Evolutionary conservation across 2,329 filamentous ascomycete species (phyloP), one percentile per base, ranked within the genome.

Genomic region (Eurotiales sp.): DNA sequence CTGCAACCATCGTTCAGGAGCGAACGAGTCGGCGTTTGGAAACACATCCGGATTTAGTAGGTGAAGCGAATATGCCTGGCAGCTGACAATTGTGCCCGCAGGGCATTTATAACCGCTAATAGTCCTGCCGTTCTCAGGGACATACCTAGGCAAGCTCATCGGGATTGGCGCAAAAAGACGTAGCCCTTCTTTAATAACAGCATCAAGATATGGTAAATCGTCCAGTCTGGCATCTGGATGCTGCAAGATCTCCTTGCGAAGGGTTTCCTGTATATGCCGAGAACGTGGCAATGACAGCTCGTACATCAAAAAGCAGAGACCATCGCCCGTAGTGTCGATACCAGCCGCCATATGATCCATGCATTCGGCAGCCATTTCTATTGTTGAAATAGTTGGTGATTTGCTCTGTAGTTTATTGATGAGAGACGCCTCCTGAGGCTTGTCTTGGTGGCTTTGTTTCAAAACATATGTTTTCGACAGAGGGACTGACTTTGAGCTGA

Each of bases 321-420:
- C 83, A 57, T 88, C 85, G 14, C 84, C 84, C 0, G 85, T 87
- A 0, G 85, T 88, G 59, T 88, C 85, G 54, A 88, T 86, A 0
- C 85, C 85, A 0, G 85, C 85, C 0, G 80, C 82, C 80, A 88
- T 83, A 64, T 88, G 85, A 58, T 88, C 85, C 51, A 86, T 77
- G 59, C 82, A 86, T 65, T 88, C 85, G 17, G 84, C 84, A 0
- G 83, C 83, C 56, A 81, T 77, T 58, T 84, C 77, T 3, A 80
- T 67, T 3, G 71, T 64, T 29, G 79, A 73, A 29, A 85, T 72
- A 3, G 71, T 65, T 2, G 59, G 70, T 56, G 59, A 68, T 64
- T 68, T 81, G 73, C 59, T 81, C 69, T 61, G 80, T 68, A 87
- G 77, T 29, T 51, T 51, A 17, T 51, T 19, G 14, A 51, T 51